Evolutionary conservation across 108 stramenopile species (phyloP).

Genomic region (Skeletonema costatum): DNA sequence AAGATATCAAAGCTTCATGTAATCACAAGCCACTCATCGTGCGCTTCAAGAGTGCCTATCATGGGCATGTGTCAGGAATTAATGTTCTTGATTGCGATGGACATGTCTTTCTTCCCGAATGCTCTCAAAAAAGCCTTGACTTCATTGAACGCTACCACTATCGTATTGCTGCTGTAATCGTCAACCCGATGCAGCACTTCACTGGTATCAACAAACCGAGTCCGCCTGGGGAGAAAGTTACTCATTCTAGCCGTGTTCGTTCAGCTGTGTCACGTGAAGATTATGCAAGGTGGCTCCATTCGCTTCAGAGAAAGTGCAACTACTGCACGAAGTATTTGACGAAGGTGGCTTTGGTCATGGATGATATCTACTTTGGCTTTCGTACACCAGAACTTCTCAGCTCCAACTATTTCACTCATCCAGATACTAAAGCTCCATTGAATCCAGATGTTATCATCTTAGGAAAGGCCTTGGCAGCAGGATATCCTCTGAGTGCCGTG

Average conservation of each 20-base stretch:
- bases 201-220: conserved; percentile 57
- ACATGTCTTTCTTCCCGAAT: conserved; percentile 55
- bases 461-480: conserved; percentile 58
- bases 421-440: conserved; percentile 38
- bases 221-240: conserved; percentile 65
- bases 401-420: conserved; percentile 49
- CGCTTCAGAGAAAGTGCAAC: conserved; percentile 48
- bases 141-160: conserved; percentile 62
- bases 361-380: conserved; percentile 65
- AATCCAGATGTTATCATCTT: conserved; percentile 57
- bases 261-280: conserved; percentile 21
- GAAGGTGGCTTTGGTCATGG: conserved; percentile 54
- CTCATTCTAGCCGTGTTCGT: conserved; percentile 20
- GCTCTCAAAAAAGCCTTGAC: conserved; percentile 32
- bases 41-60: conserved; percentile 57
- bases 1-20: conserved; percentile 50
- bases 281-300: conserved; percentile 55
- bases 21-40: conserved; percentile 47
- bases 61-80: conserved; percentile 61
- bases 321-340: conserved; percentile 66
- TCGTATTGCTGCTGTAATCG: conserved; percentile 58
- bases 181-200: conserved; percentile 68
- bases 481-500: conserved; percentile 55
- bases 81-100: conserved; percentile 40
- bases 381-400: conserved; percentile 56